Percentiles rank a stretch among this genome's conserved stretches.
Conservation (phyloP, 106 monocot genomes). For the Allium sativum region DNA sequence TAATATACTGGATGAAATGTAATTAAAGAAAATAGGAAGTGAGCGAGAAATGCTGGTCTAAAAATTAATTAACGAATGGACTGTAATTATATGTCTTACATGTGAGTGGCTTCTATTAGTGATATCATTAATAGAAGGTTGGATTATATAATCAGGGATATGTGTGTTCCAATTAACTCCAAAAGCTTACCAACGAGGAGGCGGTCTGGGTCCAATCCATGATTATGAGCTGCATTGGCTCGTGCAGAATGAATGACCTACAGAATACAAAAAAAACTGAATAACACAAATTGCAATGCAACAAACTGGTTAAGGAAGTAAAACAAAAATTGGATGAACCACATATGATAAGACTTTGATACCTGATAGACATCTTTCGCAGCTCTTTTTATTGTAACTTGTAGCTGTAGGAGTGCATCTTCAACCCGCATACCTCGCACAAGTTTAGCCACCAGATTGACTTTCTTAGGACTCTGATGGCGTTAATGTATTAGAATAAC, state of each 20-base stretch:
- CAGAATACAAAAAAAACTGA: neutral
- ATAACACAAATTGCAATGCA: neutral
- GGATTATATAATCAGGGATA: too few relatives aligned
- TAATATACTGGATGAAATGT: too few relatives aligned
- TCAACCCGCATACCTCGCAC: conserved; percentile 97
- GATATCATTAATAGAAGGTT: too few relatives aligned
- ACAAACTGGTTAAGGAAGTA: neutral
- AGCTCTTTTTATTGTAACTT: conserved; percentile 90
- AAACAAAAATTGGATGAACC: neutral
- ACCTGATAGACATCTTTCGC: conserved; percentile 95
- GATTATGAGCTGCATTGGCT: conserved; percentile 92
- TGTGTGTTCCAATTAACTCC: too few relatives aligned
- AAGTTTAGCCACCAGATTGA: conserved; percentile 81
- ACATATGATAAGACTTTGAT: neutral
- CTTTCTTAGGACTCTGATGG: conserved; percentile 86
- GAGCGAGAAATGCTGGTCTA: too few relatives aligned
- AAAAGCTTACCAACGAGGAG: conserved; percentile 67
- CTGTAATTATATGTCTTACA: neutral
- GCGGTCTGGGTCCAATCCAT: conserved; percentile 79
- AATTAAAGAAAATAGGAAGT: too few relatives aligned
- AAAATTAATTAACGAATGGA: neutral
- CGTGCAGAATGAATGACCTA: conserved; percentile 93
- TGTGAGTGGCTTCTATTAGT: neutral
- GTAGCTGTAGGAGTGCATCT: conserved; percentile 92
- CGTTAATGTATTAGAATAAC: neutral